Evolutionary conservation across 1,284 basidiomycete genomes (phyloP).

Genomic region (Psilocybe mexicana): DNA sequence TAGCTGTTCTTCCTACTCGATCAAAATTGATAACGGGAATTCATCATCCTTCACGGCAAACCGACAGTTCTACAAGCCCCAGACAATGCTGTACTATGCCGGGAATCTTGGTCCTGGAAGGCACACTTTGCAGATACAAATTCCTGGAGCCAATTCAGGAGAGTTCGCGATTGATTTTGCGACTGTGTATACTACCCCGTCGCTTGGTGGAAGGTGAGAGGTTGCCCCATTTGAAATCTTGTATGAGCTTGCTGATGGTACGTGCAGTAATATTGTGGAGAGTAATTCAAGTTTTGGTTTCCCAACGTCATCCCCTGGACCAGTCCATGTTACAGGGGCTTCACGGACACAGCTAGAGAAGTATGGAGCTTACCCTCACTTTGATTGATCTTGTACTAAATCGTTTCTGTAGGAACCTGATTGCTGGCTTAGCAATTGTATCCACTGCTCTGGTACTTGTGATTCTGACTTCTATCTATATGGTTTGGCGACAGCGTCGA

Average conservation of each 20-base stretch:
- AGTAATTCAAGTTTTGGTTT: not conserved
- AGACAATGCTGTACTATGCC: constrained; percentile 19
- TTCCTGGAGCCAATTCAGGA: constrained; percentile 28
- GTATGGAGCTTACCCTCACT: not conserved
- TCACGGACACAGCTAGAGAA: not conserved
- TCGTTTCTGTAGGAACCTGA: not conserved
- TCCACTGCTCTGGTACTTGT: not conserved
- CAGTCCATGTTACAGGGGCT: not conserved
- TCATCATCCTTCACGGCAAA: constrained; percentile 25
- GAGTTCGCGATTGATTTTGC: constrained; percentile 38
- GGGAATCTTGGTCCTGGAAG: constrained; percentile 16
- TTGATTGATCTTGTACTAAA: not conserved
- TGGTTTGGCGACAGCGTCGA: not conserved
- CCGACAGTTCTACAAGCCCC: constrained; percentile 22
- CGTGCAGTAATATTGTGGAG: not conserved
- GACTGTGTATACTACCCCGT: constrained; percentile 32
- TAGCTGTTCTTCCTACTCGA: constrained; percentile 30
- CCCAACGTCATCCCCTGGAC: too few relatives aligned
- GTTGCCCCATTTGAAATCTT: not conserved
- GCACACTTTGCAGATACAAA: constrained; percentile 18
- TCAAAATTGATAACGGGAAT: constrained; percentile 33
- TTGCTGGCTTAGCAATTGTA: not conserved
- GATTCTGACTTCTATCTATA: not conserved
- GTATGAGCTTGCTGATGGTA: not conserved
- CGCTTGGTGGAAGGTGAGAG: constrained; percentile 23